A percentile compares a stretch with the other conserved stretches of the same genome.
Evolutionary conservation across 179 eudicot genomes (phyloP).

Genomic region (Silene vulgaris): DNA sequence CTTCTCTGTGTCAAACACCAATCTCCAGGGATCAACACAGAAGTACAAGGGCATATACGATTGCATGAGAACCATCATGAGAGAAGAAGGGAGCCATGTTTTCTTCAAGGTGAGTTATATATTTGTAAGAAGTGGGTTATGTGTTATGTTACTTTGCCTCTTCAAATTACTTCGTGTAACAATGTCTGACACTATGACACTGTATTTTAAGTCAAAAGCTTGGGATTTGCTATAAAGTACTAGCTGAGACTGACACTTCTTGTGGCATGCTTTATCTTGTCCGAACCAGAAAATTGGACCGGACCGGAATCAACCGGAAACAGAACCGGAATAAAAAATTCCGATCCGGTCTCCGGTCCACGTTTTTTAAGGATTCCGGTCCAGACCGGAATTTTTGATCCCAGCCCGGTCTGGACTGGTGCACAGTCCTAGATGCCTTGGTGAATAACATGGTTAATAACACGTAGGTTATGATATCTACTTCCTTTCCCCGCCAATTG

Average conservation of each 20-base stretch:
- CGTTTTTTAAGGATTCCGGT: no score
- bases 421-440: no score
- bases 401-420: no score
- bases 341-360: no score
- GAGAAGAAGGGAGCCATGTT: conserved; percentile 77
- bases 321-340: no score
- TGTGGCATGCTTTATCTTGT: no score
- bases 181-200: background rate
- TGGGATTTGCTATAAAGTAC: background rate
- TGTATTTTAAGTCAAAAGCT: background rate
- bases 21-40: conserved; percentile 60
- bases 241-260: background rate
- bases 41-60: conserved; percentile 69
- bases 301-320: no score
- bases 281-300: no score
- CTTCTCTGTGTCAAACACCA: background rate
- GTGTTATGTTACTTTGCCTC: background rate
- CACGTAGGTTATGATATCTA: background rate
- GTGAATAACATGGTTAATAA: no score
- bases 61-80: conserved; percentile 60
- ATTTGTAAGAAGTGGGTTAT: background rate
- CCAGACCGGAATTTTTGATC: no score
- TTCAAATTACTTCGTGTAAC: background rate
- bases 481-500: background rate
- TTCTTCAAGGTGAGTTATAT: conserved; percentile 53